A percentile compares a stretch with the other conserved stretches of the same genome.
Conservation (phyloP, 2,329 filamentous ascomycete species). For the Didymella lethalis region DNA sequence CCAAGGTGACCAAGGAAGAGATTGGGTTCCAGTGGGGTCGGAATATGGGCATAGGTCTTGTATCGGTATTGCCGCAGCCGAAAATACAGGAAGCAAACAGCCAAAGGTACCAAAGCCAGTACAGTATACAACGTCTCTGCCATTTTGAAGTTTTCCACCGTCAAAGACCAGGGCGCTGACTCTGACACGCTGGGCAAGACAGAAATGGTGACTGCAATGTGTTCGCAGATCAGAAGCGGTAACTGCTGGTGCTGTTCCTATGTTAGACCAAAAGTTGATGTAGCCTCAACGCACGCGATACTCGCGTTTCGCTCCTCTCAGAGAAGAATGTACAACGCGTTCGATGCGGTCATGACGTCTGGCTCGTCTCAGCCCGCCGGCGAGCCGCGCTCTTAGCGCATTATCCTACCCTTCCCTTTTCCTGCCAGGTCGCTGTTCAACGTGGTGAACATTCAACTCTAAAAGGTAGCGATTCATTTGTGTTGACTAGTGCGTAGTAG, state of each 20-base stretch:
- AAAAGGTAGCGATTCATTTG: neutral
- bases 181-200: neutral
- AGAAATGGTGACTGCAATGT: neutral
- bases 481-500: neutral
- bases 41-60: constrained; percentile 36
- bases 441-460: neutral
- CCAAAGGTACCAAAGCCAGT: constrained; percentile 31
- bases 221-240: neutral
- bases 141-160: constrained; percentile 24
- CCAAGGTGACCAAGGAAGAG: constrained; percentile 42
- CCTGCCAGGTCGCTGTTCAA: neutral
- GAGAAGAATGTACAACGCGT: neutral
- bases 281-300: neutral
- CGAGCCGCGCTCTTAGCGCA: neutral
- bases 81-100: constrained; percentile 32
- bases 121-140: constrained; percentile 26
- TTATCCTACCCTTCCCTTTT: neutral
- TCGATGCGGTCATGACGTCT: constrained; percentile 1
- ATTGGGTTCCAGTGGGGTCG: constrained; percentile 29
- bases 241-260: neutral
- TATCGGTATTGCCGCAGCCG: constrained; percentile 40
- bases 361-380: neutral
- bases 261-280: neutral
- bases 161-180: neutral
- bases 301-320: neutral